phyloP scores from a whole-genome alignment of 2,329 filamentous ascomycete genomes.

The Alternaria alternata region DNA sequence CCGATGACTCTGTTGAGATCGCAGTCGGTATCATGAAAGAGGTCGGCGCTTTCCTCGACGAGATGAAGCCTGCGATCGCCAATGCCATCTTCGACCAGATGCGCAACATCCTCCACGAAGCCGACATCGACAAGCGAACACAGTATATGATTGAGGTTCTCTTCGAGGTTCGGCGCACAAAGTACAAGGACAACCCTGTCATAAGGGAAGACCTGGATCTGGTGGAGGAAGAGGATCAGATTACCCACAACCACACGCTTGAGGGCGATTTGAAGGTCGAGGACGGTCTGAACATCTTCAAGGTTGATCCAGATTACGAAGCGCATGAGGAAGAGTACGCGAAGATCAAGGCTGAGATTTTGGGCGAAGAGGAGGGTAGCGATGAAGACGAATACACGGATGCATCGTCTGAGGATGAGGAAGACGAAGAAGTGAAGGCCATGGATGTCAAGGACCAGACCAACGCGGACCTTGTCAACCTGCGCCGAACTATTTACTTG shows the following conservation, averaged over 20 bases:
- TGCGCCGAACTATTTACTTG: conserved; percentile 93
- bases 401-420: conserved; percentile 73
- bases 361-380: conserved; percentile 76
- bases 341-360: conserved; percentile 88
- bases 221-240: conserved; percentile 97
- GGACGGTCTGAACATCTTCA: conserved; percentile 93
- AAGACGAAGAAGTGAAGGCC: conserved; percentile 79
- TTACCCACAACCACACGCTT: conserved; percentile 84
- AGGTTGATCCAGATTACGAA: conserved; percentile 88
- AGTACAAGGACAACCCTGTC: conserved; percentile 92
- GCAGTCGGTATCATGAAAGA: conserved; percentile 92
- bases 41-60: conserved; percentile 91
- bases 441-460: conserved; percentile 98
- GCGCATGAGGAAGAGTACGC: conserved; percentile 90
- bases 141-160: conserved; percentile 99
- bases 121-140: conserved; percentile 96
- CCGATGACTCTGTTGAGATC: conserved; percentile 97
- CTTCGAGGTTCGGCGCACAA: conserved; percentile 95
- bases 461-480: conserved; percentile 92
- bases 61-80: conserved; percentile 90
- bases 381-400: conserved; percentile 74
- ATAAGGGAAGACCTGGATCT: conserved; percentile 92
- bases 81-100: conserved; percentile 96
- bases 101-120: conserved; percentile 92
- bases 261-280: conserved; percentile 80